These are phyloP conservation scores for Linderniella brevidens DNA, from an alignment of 257 asterid genomes.

Conservation along the genomic window DNA sequence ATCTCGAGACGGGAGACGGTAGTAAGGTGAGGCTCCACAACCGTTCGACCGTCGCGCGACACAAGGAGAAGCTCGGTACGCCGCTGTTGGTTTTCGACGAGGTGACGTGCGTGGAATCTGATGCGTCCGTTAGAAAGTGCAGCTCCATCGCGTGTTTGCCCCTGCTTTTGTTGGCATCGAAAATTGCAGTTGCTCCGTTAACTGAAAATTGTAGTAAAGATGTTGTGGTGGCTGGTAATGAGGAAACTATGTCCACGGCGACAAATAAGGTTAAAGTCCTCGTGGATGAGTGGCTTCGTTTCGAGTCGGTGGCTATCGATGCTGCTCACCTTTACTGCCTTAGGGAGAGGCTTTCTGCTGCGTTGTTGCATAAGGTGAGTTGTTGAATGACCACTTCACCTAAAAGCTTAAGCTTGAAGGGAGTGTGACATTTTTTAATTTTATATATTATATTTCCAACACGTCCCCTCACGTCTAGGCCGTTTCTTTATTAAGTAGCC, in stretches of 20 bases:
- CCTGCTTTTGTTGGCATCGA: slow-evolving; percentile 53
- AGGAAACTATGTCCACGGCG: slow-evolving; percentile 57
- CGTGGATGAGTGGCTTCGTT: slow-evolving; percentile 69
- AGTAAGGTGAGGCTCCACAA: slow-evolving; percentile 61
- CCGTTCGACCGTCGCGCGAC: slow-evolving; percentile 34
- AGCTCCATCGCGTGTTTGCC: slow-evolving; percentile 63
- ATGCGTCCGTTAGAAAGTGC: slow-evolving; percentile 46
- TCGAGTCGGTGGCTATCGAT: slow-evolving; percentile 62
- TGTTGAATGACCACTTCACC: too few relatives aligned
- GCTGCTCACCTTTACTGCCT: slow-evolving; percentile 90
- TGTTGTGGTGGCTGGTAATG: slow-evolving; percentile 17
- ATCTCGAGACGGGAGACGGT: slow-evolving; percentile 53
- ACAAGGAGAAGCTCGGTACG: slow-evolving; percentile 15
- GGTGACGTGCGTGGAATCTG: slow-evolving; percentile 73
- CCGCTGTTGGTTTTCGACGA: slow-evolving; percentile 65
- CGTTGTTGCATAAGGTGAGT: slow-evolving; percentile 63
- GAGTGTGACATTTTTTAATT: too few relatives aligned
- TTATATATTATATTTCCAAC: too few relatives aligned
- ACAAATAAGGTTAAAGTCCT: slow-evolving; percentile 43
- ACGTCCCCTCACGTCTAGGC: too few relatives aligned
- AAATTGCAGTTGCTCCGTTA: slow-evolving; percentile 59
- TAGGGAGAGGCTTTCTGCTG: slow-evolving; percentile 76
- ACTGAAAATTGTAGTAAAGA: slow-evolving; percentile 23
- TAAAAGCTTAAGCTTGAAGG: too few relatives aligned
- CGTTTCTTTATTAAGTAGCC: too few relatives aligned